Percentiles rank a stretch among this genome's conserved stretches.
phyloP scores from a whole-genome alignment of 148 eudicot genomes.

The Amaranthus palmeri region DNA sequence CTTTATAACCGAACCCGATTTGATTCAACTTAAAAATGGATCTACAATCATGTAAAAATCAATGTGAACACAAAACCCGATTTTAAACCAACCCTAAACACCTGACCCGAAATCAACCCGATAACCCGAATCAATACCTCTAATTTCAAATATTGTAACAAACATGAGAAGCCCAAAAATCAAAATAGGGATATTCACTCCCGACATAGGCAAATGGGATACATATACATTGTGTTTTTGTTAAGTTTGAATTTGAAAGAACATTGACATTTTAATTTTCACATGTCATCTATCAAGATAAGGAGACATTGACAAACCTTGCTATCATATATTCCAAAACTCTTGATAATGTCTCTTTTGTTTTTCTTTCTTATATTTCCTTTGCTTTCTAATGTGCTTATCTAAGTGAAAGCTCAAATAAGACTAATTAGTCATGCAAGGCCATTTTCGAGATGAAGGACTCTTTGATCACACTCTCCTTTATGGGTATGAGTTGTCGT shows the following conservation, averaged over 20 bases:
- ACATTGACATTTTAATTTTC: conserved; percentile 20
- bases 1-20: no score
- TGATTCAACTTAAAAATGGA: no score
- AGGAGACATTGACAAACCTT: conserved; percentile 36
- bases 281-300: conserved; percentile 25
- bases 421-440: no score
- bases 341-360: conserved; percentile 19
- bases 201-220: conserved; percentile 28
- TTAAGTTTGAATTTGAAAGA: conserved; percentile 12
- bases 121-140: no score
- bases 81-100: no score
- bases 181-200: conserved; percentile 7
- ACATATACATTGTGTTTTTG: conserved; percentile 8
- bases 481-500: no score
- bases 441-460: no score
- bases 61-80: no score
- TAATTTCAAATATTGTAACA: not conserved
- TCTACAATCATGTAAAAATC: no score
- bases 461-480: no score
- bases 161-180: conserved; percentile 4
- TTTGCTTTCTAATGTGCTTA: not conserved
- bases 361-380: not conserved
- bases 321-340: conserved; percentile 33
- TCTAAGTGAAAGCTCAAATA: no score
- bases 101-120: no score